Evolutionary conservation across 2,329 filamentous ascomycete genomes (phyloP).

Genomic region (Westerdykella aurantiaca): DNA sequence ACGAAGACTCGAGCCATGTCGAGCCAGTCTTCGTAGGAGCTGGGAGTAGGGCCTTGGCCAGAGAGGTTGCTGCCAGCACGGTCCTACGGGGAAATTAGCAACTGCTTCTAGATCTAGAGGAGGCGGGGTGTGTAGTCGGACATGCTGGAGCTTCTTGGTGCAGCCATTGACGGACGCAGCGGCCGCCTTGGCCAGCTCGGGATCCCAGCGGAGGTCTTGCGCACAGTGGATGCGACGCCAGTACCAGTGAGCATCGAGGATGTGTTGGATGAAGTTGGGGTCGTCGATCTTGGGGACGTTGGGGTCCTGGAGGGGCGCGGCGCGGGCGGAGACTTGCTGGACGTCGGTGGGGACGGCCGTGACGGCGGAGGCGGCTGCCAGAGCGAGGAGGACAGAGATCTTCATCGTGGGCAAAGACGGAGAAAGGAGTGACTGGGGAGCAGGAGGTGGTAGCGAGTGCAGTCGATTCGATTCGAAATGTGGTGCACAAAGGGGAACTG

Average conservation of each 20-base stretch:
- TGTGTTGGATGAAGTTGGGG: slow-evolving; percentile 24
- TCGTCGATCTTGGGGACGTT: slow-evolving; percentile 23
- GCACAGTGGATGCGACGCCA: slow-evolving; percentile 34
- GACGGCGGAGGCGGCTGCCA: slow-evolving; percentile 13
- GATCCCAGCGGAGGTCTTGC: slow-evolving; percentile 31
- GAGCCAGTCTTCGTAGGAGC: slow-evolving; percentile 11
- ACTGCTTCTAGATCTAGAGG: not conserved
- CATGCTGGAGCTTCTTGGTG: slow-evolving; percentile 22
- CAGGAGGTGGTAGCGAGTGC: slow-evolving; percentile 1
- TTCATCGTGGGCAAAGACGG: slow-evolving; percentile 20
- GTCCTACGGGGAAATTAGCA: slow-evolving; percentile 14
- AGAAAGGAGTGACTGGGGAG: not conserved
- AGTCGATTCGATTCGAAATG: too few relatives aligned
- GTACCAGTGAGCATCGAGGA: slow-evolving; percentile 34
- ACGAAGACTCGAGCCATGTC: slow-evolving; percentile 28
- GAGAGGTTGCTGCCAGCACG: slow-evolving; percentile 32
- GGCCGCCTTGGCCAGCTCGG: slow-evolving; percentile 21
- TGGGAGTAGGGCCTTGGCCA: slow-evolving; percentile 18
- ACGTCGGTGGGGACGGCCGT: slow-evolving; percentile 17
- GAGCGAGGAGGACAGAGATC: slow-evolving; percentile 14
- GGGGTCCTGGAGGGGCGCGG: slow-evolving; percentile 10
- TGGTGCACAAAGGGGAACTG: not conserved
- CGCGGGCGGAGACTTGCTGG: slow-evolving; percentile 8
- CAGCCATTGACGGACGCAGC: slow-evolving; percentile 21
- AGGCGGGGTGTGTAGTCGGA: slow-evolving; percentile 8